phyloP scores from a whole-genome alignment of 2,329 filamentous ascomycete species.

The Calonectria pauciramosa region DNA sequence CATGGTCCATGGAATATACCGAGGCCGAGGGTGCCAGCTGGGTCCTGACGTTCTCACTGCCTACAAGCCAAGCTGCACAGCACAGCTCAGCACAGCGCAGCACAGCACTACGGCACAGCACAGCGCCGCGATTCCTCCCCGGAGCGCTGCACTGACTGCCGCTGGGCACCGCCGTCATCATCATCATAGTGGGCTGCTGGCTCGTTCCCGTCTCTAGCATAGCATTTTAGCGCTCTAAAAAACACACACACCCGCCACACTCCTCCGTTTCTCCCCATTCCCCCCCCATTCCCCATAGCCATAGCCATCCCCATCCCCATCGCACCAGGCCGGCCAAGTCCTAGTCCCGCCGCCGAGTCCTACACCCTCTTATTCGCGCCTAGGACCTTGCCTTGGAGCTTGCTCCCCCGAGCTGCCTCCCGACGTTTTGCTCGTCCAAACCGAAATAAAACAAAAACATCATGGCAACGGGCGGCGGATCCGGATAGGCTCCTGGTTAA shows the following conservation, averaged over 20 bases:
- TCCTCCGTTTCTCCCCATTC: background rate
- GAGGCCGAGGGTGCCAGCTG: background rate
- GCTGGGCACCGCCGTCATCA: background rate
- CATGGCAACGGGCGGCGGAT: conserved; percentile 43
- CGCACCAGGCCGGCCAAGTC: conserved; percentile 39
- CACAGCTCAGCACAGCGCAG: background rate
- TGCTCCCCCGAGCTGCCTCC: conserved; percentile 45
- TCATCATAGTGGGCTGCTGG: conserved; percentile 7
- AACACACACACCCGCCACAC: conserved; percentile 1
- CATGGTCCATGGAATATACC: background rate
- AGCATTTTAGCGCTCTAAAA: conserved; percentile 8
- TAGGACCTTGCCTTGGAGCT: conserved; percentile 38
- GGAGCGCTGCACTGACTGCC: conserved; percentile 3
- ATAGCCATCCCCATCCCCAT: conserved; percentile 17
- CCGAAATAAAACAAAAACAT: conserved; percentile 42
- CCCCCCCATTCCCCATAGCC: conserved; percentile 12
- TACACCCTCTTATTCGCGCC: conserved; percentile 47
- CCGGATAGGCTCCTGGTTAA: conserved; percentile 25
- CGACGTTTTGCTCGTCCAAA: conserved; percentile 27
- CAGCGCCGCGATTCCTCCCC: background rate
- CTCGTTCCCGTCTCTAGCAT: conserved; percentile 4
- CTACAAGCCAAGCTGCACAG: background rate
- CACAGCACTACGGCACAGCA: background rate
- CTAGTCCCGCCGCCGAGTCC: conserved; percentile 46
- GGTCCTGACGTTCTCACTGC: background rate